phyloP scores from a whole-genome alignment of 495 filamentous ascomycete genomes.

The Aspergillus egyptiacus region DNA sequence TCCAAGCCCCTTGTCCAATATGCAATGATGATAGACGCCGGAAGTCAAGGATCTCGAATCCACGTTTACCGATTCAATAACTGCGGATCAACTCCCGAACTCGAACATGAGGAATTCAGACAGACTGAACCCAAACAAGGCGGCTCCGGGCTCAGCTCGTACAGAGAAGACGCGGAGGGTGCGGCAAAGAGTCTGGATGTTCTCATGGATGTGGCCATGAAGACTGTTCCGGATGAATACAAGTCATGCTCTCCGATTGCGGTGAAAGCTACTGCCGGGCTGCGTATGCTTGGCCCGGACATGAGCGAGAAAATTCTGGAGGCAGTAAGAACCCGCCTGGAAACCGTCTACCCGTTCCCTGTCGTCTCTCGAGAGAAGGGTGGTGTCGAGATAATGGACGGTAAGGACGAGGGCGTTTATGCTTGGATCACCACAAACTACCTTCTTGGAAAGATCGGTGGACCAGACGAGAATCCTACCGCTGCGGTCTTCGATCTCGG shows the following conservation, averaged over 20 bases:
- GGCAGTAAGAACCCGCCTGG: conserved; percentile 76
- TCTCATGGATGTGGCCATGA: conserved; percentile 77
- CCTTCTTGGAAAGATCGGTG: conserved; percentile 93
- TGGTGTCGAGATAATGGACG: conserved; percentile 94
- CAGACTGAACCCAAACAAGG: conserved; percentile 73
- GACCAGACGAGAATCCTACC: conserved; percentile 79
- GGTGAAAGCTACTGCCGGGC: conserved; percentile 92
- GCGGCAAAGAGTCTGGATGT: conserved; percentile 86
- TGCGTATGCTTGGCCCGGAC: conserved; percentile 78
- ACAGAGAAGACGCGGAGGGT: conserved; percentile 72
- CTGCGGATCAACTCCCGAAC: conserved; percentile 89
- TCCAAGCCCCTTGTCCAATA: conserved; percentile 94
- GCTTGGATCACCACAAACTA: conserved; percentile 99
- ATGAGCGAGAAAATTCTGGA: conserved; percentile 77
- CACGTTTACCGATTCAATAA: conserved; percentile 99
- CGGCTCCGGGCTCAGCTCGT: conserved; percentile 81
- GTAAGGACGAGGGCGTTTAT: conserved; percentile 93
- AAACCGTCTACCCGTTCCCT: conserved; percentile 87
- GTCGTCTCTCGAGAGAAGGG: conserved; percentile 77
- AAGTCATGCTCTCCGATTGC: conserved; percentile 85
- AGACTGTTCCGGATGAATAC: conserved; percentile 77
- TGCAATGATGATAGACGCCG: conserved; percentile 97
- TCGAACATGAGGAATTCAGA: conserved; percentile 87
- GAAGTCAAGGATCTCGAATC: conserved; percentile 94
- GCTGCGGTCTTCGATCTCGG: conserved; percentile 95